Evolutionary conservation across 2,329 filamentous ascomycete species (phyloP), one percentile per base, ranked within the genome.

Genomic region (Plenodomus lindquistii): DNA sequence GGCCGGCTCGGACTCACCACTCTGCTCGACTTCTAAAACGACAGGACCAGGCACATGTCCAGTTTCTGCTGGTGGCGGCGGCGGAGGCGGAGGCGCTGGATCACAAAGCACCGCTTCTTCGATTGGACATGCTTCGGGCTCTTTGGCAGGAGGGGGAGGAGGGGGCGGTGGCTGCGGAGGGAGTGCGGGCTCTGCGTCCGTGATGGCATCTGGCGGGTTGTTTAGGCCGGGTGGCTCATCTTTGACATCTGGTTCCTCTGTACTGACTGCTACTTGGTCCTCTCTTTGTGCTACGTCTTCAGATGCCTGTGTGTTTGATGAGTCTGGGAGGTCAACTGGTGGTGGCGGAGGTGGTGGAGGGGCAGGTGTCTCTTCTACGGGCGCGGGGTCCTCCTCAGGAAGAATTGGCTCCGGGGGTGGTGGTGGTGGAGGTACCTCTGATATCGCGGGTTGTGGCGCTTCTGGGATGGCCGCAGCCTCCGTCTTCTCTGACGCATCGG

Each of bases 1-100:
- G 44, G 54, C 61, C 61, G 57, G 66, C 65, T 69, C 66, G 58
- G 63, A 70, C 66, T 69, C 67, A 69, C 66, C 65, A 69, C 62
- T 68, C 61, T 65, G 65, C 35, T 18, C 35, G 16, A 37, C 35
- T 37, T 37, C 35, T 8, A 20, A 17, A 19, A 19, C 20, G 17
- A 35, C 17, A 31, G 24, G 16, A 6, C 36, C 40, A 15, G 27
- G 15, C 35, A 17, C 17, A 3, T 21, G 40, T 37, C 10, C 6
- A 31, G 37, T 29, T 8, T 37, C 35, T 37, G 40, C 16, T 24
- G 48, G 42, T 22, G 29, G 37, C 24, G 48, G 44, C 9, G 56
- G 44, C 20, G 54, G 54, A 13, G 52, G 51, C 11, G 50, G 48
- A 21, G 52, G 54, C 19, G 44, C 48, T n/a, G 48, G 44, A 13